A percentile compares a stretch with the other conserved stretches of the same genome.
Evolutionary conservation across 1,284 basidiomycete species (phyloP).

Genomic region (Marasmius fiardii): DNA sequence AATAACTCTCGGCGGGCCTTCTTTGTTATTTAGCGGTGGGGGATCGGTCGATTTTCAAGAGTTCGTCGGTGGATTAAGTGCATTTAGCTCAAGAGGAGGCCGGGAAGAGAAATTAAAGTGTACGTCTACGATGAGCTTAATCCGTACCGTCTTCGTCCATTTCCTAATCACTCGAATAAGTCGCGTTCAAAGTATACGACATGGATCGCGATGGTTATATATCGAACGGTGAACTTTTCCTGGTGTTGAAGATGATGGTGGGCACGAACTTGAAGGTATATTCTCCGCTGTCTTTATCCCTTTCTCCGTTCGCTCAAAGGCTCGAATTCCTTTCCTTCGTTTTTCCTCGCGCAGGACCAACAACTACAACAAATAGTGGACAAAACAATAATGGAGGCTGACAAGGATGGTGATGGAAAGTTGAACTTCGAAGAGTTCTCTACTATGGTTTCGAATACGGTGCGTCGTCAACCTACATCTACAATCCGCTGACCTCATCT

Average conservation of each 20-base stretch:
- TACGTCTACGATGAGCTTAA: constrained; percentile 41
- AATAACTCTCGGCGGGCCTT: background rate
- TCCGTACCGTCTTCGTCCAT: constrained; percentile 20
- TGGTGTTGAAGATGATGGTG: constrained; percentile 99
- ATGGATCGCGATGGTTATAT: constrained; percentile 97
- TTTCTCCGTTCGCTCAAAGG: background rate
- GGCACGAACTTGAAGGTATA: constrained; percentile 94
- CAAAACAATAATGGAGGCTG: constrained; percentile 99
- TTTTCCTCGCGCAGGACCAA: no score
- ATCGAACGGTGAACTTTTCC: constrained; percentile 98
- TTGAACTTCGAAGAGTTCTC: constrained; percentile 97
- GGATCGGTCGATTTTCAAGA: constrained; percentile 99
- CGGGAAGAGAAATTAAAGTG: constrained; percentile 96
- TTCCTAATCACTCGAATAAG: constrained; percentile 35
- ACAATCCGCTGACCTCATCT: background rate
- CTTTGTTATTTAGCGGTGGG: constrained; percentile 65
- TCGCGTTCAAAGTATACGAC: constrained; percentile 99
- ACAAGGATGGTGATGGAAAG: constrained; percentile 97
- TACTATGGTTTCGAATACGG: constrained; percentile 95
- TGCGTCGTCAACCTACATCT: constrained; percentile 30
- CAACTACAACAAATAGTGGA: constrained; percentile 99
- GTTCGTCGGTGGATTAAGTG: constrained; percentile 95
- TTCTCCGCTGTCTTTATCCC: background rate
- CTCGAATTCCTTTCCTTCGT: constrained; percentile 2
- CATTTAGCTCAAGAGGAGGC: constrained; percentile 94